Evolutionary conservation across 75 land plant species (phyloP).

Genomic region (Azolla pinnata): DNA sequence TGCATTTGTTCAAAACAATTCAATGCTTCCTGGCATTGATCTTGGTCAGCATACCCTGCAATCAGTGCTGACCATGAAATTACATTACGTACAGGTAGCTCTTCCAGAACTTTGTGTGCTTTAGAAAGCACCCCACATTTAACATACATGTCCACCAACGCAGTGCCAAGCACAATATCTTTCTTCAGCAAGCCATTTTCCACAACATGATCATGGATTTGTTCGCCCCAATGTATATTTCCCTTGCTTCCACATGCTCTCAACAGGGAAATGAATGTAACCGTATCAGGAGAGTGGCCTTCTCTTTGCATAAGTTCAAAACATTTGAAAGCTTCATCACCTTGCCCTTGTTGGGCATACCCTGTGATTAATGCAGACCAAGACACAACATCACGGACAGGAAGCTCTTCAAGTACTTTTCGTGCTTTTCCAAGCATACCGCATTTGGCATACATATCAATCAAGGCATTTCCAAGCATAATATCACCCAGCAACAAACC

Average conservation of each 20-base stretch:
- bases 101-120: slow-evolving; percentile 20
- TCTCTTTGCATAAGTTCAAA: slow-evolving; percentile 6
- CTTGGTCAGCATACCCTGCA: slow-evolving; percentile 8
- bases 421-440: slow-evolving; percentile 6
- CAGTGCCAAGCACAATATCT: slow-evolving; percentile 38
- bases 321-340: not conserved
- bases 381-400: slow-evolving; percentile 4
- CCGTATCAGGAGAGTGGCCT: not conserved
- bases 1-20: slow-evolving; percentile 13
- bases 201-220: slow-evolving; percentile 30
- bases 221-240: slow-evolving; percentile 36
- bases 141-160: slow-evolving; percentile 28
- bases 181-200: slow-evolving; percentile 23
- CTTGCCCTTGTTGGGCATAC: slow-evolving; percentile 4
- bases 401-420: slow-evolving; percentile 7
- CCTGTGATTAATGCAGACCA: slow-evolving; percentile 15
- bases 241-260: slow-evolving; percentile 13
- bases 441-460: slow-evolving; percentile 18
- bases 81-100: slow-evolving; percentile 9
- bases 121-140: slow-evolving; percentile 13
- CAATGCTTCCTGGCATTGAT: slow-evolving; percentile 17
- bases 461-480: slow-evolving; percentile 11
- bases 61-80: slow-evolving; percentile 23
- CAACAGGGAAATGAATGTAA: slow-evolving; percentile 7
- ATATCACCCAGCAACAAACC: not conserved